phyloP scores from a whole-genome alignment of 73 alveolate genomes.

The Symbiodinium pilosum region DNA sequence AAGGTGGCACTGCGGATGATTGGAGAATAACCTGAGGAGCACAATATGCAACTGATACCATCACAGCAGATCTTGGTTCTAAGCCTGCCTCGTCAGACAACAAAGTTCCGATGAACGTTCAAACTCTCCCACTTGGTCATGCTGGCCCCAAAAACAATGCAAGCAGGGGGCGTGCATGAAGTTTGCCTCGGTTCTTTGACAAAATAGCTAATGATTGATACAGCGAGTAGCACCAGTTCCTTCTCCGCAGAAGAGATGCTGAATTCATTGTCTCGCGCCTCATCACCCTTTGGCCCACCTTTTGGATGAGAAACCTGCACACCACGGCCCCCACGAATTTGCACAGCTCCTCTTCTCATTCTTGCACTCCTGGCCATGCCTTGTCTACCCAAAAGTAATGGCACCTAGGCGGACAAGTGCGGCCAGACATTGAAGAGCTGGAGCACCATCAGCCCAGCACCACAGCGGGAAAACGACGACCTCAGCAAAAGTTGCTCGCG shows the following conservation, averaged over 20 bases:
- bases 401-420: not conserved
- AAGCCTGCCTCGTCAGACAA: too few species aligned
- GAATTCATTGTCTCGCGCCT: slow-evolving; percentile 30
- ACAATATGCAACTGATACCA: not conserved
- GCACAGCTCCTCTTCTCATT: not conserved
- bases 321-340: not conserved
- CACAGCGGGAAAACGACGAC: slow-evolving; percentile 50
- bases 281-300: slow-evolving; percentile 30
- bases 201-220: not conserved
- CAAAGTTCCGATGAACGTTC: too few species aligned
- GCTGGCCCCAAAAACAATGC: too few species aligned
- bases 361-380: not conserved
- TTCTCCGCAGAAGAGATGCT: not conserved
- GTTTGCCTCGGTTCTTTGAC: not conserved
- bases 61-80: not conserved
- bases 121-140: too few species aligned
- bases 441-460: not conserved
- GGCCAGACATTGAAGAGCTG: not conserved
- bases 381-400: slow-evolving; percentile 76
- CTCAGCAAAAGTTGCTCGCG: not conserved
- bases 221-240: not conserved
- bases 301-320: slow-evolving; percentile 40
- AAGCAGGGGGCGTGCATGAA: slow-evolving; percentile 32
- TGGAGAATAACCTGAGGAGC: slow-evolving; percentile 33
- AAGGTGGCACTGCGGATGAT: slow-evolving; percentile 50